phyloP scores from a whole-genome alignment of 2,329 filamentous ascomycete genomes.

The Fusarium newnesense region DNA sequence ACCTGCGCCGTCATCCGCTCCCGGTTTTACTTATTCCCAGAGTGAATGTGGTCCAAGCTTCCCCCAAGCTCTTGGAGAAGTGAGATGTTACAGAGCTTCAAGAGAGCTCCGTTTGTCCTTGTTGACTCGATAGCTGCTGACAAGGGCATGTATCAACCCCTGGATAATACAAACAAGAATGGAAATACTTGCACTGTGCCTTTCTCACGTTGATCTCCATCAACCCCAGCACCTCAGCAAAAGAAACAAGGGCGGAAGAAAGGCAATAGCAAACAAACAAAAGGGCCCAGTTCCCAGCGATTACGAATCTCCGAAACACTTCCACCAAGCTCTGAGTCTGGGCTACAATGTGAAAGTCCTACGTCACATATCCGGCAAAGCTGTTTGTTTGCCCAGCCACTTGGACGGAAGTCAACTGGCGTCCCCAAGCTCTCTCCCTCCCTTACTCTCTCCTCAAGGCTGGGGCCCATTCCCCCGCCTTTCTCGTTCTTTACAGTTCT shows the following conservation, averaged over 20 bases:
- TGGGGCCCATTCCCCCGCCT: constrained; percentile 7
- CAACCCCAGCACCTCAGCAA: not conserved
- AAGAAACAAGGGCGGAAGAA: not conserved
- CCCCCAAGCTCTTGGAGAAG: constrained; percentile 5
- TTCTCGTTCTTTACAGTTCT: not conserved
- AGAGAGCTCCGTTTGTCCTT: constrained; percentile 31
- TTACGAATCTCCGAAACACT: constrained; percentile 19
- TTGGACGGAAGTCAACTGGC: not conserved
- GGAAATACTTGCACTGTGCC: not conserved
- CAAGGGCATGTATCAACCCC: constrained; percentile 2
- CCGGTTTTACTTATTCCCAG: constrained; percentile 1
- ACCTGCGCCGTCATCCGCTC: constrained; percentile 23
- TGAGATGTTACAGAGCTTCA: constrained; percentile 32
- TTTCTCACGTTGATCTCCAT: not conserved
- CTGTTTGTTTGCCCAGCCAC: constrained; percentile 33
- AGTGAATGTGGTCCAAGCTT: constrained; percentile 19
- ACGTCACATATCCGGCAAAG: constrained; percentile 29
- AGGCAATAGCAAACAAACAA: constrained; percentile 9
- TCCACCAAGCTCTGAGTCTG: not conserved
- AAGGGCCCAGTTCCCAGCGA: constrained; percentile 1
- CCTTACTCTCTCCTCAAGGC: not conserved
- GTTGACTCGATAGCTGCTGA: constrained; percentile 12
- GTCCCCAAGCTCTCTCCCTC: not conserved
- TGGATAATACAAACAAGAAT: not conserved
- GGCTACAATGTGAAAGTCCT: constrained; percentile 20